Conservation (phyloP, 371 early-diverging fungal genomes). For the Chytridiales sp. region DNA sequence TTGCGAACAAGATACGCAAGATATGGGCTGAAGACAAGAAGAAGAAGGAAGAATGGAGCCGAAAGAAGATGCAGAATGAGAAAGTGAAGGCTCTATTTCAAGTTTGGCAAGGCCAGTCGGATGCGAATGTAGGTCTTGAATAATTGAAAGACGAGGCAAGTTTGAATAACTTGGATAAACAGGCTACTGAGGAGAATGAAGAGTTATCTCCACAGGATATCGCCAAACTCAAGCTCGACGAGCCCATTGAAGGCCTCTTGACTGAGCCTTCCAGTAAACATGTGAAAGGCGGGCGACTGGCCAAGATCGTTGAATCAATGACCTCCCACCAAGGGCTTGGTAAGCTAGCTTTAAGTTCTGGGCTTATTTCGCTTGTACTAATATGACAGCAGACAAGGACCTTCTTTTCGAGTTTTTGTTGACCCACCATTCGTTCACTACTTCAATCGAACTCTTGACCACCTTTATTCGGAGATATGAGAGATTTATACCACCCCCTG, state of each 20-base stretch:
- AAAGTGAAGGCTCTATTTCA: constrained; percentile 43
- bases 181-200: not conserved
- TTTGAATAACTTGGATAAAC: not conserved
- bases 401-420: constrained; percentile 35
- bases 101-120: constrained; percentile 41
- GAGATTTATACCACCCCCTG: constrained; percentile 42
- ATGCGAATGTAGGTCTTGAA: not conserved
- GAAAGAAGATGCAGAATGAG: constrained; percentile 40
- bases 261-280: not conserved
- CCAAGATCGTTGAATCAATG: constrained; percentile 42
- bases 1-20: constrained; percentile 21
- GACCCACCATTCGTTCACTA: constrained; percentile 58
- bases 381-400: not conserved
- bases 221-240: constrained; percentile 7
- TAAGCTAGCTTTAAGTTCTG: constrained; percentile 9
- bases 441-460: constrained; percentile 48
- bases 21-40: constrained; percentile 27
- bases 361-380: not conserved
- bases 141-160: not conserved
- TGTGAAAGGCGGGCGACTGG: constrained; percentile 46
- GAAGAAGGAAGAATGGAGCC: constrained; percentile 34
- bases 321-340: constrained; percentile 34
- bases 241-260: constrained; percentile 3
- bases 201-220: not conserved
- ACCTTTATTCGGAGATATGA: constrained; percentile 42